Evolutionary conservation across 2,329 filamentous ascomycete genomes (phyloP), one percentile per base, ranked within the genome.

Genomic region (Aspergillus quadrilineatus): DNA sequence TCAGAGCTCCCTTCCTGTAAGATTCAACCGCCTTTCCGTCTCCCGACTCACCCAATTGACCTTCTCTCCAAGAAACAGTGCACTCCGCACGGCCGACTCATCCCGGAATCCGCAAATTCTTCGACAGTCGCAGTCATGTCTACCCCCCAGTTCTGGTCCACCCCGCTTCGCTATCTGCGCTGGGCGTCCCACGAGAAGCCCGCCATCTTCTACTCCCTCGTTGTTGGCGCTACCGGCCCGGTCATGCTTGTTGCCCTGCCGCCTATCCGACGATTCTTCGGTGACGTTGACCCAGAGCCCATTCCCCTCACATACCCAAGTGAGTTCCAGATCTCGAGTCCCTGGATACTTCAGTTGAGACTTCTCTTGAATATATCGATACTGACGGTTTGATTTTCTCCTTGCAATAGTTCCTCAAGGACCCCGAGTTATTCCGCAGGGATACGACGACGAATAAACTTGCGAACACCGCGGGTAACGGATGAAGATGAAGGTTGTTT

Each of bases 241-340:
- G 75, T 89, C 56, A 78, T 84, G 56, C 79, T 96, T 61, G 74
- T 88, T 58, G 80, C 83, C 55, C 87, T 90, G 1, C 92, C 92
- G 43, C 89, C 90, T 47, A 79, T 95, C 65, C 81, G 92, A 73
- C 77, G 80, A 60, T 80, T 79, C 62, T 75, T 96, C 56, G 92
- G 92, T 66, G 91, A 96, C 72, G 78, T 86, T 65, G 83, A 86
- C 66, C 83, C 88, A 61, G 79, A 84, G 62, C 84, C 81, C 56
- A 86, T 97, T 63, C 94, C 94, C 32, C 78, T 92, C 75, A 95
- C 92, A 72, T 99, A 97, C 81, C 94, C 94, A 59, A 85, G 93
- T 97, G 84, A 12, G 4, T 32, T 12, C 22, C 22, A 3, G 43
- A 7, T 17, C 9, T 14, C 4, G 39, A 8, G 7, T 26, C 8